A percentile compares a stretch with the other conserved stretches of the same genome.
These are phyloP conservation scores for Naganishia albida DNA, from an alignment of 1,284 basidiomycete genomes.

Conservation along the genomic window DNA sequence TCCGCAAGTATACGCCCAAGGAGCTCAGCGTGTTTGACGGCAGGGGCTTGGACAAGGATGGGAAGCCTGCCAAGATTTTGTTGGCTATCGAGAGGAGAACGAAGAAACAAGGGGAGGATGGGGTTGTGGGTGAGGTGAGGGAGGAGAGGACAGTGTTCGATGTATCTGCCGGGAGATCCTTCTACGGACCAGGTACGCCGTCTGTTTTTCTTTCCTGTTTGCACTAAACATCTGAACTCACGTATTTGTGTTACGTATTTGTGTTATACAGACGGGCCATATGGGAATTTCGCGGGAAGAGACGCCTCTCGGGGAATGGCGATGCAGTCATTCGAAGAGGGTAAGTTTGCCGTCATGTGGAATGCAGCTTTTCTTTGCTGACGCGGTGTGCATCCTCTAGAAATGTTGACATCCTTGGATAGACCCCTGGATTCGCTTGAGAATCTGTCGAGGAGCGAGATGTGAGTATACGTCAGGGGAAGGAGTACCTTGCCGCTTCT, in stretches of 20 bases:
- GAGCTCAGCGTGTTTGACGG: slow-evolving; percentile 72
- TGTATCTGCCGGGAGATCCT: slow-evolving; percentile 80
- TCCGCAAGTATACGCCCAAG: slow-evolving; percentile 72
- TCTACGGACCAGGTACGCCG: slow-evolving; percentile 86
- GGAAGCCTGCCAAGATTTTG: slow-evolving; percentile 66
- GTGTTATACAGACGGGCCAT: slow-evolving; percentile 74
- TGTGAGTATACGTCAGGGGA: slow-evolving; percentile 61
- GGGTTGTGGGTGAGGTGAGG: slow-evolving; percentile 67
- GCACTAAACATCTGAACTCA: neutral
- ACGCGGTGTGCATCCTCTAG: slow-evolving; percentile 54
- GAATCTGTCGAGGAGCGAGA: slow-evolving; percentile 75
- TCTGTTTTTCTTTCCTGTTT: neutral
- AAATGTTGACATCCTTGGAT: slow-evolving; percentile 85
- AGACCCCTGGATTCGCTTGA: slow-evolving; percentile 79
- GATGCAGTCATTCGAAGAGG: slow-evolving; percentile 88
- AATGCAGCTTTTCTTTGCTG: slow-evolving; percentile 18
- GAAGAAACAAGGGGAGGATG: slow-evolving; percentile 45
- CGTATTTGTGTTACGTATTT: too few species aligned
- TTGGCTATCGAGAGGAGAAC: slow-evolving; percentile 71
- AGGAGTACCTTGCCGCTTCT: neutral
- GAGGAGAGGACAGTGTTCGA: slow-evolving; percentile 88
- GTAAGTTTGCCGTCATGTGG: slow-evolving; percentile 53
- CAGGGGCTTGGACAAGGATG: slow-evolving; percentile 49
- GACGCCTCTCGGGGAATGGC: slow-evolving; percentile 95
- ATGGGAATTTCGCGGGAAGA: slow-evolving; percentile 92